A percentile compares a stretch with the other conserved stretches of the same genome.
Evolutionary conservation across 164 flowering plant genomes (phyloP).

Genomic region (Annona squamosa): DNA sequence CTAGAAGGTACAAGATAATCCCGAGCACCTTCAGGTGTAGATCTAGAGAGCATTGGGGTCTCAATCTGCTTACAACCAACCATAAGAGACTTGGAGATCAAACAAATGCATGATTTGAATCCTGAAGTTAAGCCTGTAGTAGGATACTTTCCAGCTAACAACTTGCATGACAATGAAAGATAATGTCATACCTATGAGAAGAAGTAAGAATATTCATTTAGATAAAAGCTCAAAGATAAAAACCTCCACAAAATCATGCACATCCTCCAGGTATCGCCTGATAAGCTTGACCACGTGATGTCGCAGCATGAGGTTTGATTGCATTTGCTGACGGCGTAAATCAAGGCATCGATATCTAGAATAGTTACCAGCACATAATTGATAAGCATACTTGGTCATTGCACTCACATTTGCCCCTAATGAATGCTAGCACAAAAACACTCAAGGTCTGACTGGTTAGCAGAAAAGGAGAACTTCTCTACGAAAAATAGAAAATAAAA

Average conservation of each 20-base stretch:
- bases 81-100: constrained; percentile 32
- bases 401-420: not conserved
- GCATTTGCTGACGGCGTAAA: constrained; percentile 79
- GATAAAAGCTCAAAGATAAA: not conserved
- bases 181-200: not conserved
- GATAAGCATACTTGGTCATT: not conserved
- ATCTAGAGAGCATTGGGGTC: constrained; percentile 88
- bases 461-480: too few relatives aligned
- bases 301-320: constrained; percentile 56
- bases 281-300: constrained; percentile 80
- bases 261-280: constrained; percentile 74
- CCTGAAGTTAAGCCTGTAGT: not conserved
- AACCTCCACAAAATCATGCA: constrained; percentile 88
- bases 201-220: not conserved
- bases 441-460: too few relatives aligned
- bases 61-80: constrained; percentile 81
- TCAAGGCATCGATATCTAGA: constrained; percentile 78
- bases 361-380: not conserved
- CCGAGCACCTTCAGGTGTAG: constrained; percentile 99
- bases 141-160: not conserved
- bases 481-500: too few relatives aligned
- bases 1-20: constrained; percentile 96
- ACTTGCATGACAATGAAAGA: not conserved
- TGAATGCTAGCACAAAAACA: not conserved
- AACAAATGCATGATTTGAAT: constrained; percentile 8